Evolutionary conservation across 108 stramenopile species (phyloP), one percentile per base, ranked within the genome.

Genomic region (Nitzschia palea): DNA sequence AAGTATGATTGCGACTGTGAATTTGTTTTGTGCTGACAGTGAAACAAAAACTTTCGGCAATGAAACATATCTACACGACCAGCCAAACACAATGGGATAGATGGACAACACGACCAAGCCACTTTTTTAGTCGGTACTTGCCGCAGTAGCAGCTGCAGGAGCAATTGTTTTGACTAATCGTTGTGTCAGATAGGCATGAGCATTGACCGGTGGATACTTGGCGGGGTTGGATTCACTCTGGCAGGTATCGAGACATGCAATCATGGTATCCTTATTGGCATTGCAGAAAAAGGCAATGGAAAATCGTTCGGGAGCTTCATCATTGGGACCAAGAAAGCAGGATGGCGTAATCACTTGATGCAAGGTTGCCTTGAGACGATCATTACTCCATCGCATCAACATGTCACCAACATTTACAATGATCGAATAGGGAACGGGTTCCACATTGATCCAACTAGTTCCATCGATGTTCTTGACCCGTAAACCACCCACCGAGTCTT

Each of bases 401-500:
- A 79, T 79, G 30, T 68, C 67, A 1, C 67, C 67, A 43, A 80
- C 68, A 53, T 74, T 74, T 15, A 80, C 69, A 61, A 80, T 44
- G 42, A 80, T 69, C 12, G 68, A 48, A 51, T 67, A 44, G 22
- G 52, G 30, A 26, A 73, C 48, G 1, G 85, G 83, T 27, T 79
- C 73, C 2, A 86, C 84, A 44, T 73, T 43, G 1, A 83, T 71
- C 88, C 85, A 90, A n/a, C 29, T 44, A 18, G 15, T 55, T 6
- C 83, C 88, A 22, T 70, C 62, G 14, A 18, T 9, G 0, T 30
- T 20, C 61, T 84, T 74, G 8, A 83, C 87, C 55, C 69, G 80
- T 4, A 89, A 62, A 9, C 88, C 88, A 30, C 81, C 82, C 23
- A 80, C 68, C 15, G 18, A 2, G 55, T 90, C 86, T 71, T 86